phyloP scores from a whole-genome alignment of 192 early-diverging fungal species.

The Tieghemiomyces parasiticus region DNA sequence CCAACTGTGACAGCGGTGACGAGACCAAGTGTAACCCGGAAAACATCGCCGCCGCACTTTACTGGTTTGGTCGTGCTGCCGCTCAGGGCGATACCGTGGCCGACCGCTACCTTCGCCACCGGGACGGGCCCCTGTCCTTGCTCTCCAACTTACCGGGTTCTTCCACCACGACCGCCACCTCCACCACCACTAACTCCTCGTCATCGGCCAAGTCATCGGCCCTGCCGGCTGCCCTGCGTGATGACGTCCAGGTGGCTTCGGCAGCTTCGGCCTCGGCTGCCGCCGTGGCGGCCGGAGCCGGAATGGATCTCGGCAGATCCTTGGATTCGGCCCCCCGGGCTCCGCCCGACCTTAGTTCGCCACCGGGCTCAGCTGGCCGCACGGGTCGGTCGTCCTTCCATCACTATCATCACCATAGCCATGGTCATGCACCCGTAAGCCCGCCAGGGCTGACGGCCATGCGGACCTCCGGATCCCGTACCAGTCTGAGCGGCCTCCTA shows the following conservation, averaged over 20 bases:
- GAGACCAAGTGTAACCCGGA: conserved; percentile 7
- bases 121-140: conserved; percentile 10
- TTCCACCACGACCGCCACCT: neutral
- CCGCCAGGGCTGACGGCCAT: neutral
- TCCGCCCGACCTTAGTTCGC: neutral
- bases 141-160: conserved; percentile 5
- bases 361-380: neutral
- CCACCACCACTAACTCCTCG: neutral
- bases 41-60: conserved; percentile 4
- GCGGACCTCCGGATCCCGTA: neutral
- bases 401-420: neutral
- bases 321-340: neutral
- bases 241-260: neutral
- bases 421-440: neutral
- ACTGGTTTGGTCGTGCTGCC: conserved; percentile 8
- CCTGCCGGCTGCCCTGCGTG: too few species aligned
- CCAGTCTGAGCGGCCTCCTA: too few species aligned
- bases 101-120: conserved; percentile 4
- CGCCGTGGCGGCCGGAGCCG: conserved; percentile 2
- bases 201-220: neutral
- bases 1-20: too few species aligned
- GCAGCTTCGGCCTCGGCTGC: conserved; percentile 10
- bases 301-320: neutral
- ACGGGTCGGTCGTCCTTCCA: neutral
- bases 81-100: conserved; percentile 7